These are phyloP conservation scores for Zygoascus flipseniorum DNA, from an alignment of 805 yeast genomes.

Conservation along the genomic window DNA sequence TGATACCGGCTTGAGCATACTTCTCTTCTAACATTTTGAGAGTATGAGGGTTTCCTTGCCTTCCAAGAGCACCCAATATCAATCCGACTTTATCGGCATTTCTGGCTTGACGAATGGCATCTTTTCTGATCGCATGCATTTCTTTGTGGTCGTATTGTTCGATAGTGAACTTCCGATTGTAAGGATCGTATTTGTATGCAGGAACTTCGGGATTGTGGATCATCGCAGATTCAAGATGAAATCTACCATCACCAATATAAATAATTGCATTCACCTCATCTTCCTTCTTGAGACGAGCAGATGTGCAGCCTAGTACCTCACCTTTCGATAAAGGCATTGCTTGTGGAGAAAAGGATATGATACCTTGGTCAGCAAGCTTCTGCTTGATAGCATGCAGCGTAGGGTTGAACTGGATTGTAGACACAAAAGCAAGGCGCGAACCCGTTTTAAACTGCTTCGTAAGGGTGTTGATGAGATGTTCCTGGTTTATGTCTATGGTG, in stretches of 20 bases:
- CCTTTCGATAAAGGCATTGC: slow-evolving; percentile 89
- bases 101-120: slow-evolving; percentile 60
- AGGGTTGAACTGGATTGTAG: slow-evolving; percentile 96
- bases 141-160: slow-evolving; percentile 85
- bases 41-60: slow-evolving; percentile 86
- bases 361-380: slow-evolving; percentile 38
- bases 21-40: slow-evolving; percentile 53
- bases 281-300: slow-evolving; percentile 55
- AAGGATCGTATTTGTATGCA: slow-evolving; percentile 93
- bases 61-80: slow-evolving; percentile 85
- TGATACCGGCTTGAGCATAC: slow-evolving; percentile 47
- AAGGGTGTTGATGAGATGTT: slow-evolving; percentile 71
- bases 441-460: slow-evolving; percentile 59
- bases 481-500: slow-evolving; percentile 80
- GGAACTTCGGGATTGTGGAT: slow-evolving; percentile 91
- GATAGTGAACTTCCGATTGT: slow-evolving; percentile 79
- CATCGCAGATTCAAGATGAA: slow-evolving; percentile 93
- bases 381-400: slow-evolving; percentile 72
- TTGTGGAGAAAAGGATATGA: slow-evolving; percentile 78
- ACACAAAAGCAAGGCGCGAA: slow-evolving; percentile 70
- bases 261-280: slow-evolving; percentile 59
- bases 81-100: slow-evolving; percentile 65
- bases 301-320: slow-evolving; percentile 93
- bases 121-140: slow-evolving; percentile 61
- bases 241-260: slow-evolving; percentile 92